phyloP scores from a whole-genome alignment of 2,329 filamentous ascomycete species.

The Claviceps africana region DNA sequence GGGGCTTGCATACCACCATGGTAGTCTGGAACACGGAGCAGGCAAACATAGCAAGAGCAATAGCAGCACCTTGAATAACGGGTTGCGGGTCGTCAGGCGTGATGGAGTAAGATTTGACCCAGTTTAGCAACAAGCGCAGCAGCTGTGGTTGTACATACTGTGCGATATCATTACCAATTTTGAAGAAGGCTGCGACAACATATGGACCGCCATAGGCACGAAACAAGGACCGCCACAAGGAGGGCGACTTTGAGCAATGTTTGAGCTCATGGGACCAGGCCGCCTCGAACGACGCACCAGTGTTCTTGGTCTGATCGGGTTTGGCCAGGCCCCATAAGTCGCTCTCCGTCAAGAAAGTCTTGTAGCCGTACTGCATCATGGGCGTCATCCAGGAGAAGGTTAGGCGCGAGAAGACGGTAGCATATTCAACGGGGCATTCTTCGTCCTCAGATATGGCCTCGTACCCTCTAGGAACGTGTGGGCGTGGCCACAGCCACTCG shows the following conservation, averaged over 20 bases:
- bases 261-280: slow-evolving; percentile 69
- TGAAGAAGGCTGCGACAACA: slow-evolving; percentile 68
- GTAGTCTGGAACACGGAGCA: slow-evolving; percentile 77
- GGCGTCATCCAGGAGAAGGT: slow-evolving; percentile 99
- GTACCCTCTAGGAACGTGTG: slow-evolving; percentile 40
- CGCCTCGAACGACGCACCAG: slow-evolving; percentile 53
- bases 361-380: slow-evolving; percentile 91
- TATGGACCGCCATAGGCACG: slow-evolving; percentile 78
- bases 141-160: slow-evolving; percentile 88
- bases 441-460: slow-evolving; percentile 43
- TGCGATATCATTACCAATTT: slow-evolving; percentile 72
- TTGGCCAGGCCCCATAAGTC: slow-evolving; percentile 87
- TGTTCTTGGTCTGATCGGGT: slow-evolving; percentile 63
- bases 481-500: slow-evolving; percentile 81
- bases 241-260: slow-evolving; percentile 41
- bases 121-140: slow-evolving; percentile 68
- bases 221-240: slow-evolving; percentile 75
- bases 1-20: slow-evolving; percentile 43
- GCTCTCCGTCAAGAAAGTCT: slow-evolving; percentile 80
- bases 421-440: slow-evolving; percentile 70
- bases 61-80: slow-evolving; percentile 68
- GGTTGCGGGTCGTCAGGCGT: slow-evolving; percentile 52
- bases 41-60: slow-evolving; percentile 83
- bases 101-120: slow-evolving; percentile 60
- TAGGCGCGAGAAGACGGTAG: slow-evolving; percentile 81